phyloP scores from a whole-genome alignment of 1,284 basidiomycete species.

The Ceratobasidium papillatum region DNA sequence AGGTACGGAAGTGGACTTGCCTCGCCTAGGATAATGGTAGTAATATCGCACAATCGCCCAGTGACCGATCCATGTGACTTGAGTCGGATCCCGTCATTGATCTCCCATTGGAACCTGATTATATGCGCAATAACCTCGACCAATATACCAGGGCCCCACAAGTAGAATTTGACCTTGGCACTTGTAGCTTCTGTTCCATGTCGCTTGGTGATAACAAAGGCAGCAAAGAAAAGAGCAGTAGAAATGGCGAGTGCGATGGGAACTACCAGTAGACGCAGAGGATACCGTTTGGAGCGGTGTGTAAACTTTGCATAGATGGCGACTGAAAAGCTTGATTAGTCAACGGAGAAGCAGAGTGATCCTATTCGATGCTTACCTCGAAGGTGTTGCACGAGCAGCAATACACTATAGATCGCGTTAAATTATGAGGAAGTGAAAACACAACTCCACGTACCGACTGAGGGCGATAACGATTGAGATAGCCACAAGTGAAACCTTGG shows the following conservation, averaged over 20 bases:
- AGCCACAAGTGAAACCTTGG: constrained; percentile 26
- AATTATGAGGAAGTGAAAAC: not conserved
- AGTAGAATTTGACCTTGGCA: constrained; percentile 20
- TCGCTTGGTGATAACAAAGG: not conserved
- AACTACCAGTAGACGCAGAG: constrained; percentile 15
- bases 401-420: not conserved
- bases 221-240: constrained; percentile 8
- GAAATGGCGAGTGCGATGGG: constrained; percentile 18
- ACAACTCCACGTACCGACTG: constrained; percentile 14
- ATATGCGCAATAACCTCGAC: constrained; percentile 36
- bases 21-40: constrained; percentile 33
- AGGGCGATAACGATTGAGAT: constrained; percentile 31
- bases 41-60: constrained; percentile 10
- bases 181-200: not conserved
- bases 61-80: constrained; percentile 21
- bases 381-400: constrained; percentile 22
- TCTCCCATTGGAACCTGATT: constrained; percentile 19
- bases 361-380: not conserved
- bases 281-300: not conserved
- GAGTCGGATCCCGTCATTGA: constrained; percentile 17
- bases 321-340: constrained; percentile 1
- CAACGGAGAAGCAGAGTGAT: not conserved
- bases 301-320: constrained; percentile 36
- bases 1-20: not conserved
- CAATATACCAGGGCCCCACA: constrained; percentile 5